Conservation (phyloP, 23 red algal species). For the Gracilaria caudata region DNA sequence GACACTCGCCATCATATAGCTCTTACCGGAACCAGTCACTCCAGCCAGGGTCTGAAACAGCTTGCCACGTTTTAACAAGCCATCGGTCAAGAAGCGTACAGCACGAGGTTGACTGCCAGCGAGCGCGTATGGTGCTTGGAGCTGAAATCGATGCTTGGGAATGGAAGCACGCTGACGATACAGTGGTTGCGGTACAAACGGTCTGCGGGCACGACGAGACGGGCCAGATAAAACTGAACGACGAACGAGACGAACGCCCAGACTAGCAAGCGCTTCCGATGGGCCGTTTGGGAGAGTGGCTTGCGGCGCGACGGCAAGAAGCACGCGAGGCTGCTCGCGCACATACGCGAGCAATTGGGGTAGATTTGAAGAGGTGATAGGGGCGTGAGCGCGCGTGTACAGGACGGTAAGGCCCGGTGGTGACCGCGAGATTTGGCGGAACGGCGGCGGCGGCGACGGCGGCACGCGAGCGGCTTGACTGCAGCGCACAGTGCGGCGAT, state of each 20-base stretch:
- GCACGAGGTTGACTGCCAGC: conserved; percentile 82
- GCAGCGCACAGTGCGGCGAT: not conserved
- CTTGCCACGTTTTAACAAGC: conserved; percentile 12
- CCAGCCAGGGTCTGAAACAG: conserved; percentile 82
- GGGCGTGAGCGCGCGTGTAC: not conserved
- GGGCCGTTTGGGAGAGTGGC: conserved; percentile 3
- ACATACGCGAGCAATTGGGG: conserved; percentile 14
- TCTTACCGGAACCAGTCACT: conserved; percentile 88
- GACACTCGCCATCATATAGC: conserved; percentile 86
- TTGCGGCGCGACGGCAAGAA: conserved; percentile 18
- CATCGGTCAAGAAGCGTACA: conserved; percentile 48
- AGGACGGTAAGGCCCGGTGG: conserved; percentile 15
- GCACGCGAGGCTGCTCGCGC: conserved; percentile 19
- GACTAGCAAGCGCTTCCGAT: not conserved
- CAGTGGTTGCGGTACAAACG: not conserved
- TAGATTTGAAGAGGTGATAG: conserved; percentile 14
- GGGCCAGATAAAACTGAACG: conserved; percentile 21
- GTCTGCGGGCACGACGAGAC: not conserved
- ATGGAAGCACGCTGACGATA: not conserved
- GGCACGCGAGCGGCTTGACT: not conserved
- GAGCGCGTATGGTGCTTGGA: conserved; percentile 58
- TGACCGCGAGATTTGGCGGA: not conserved
- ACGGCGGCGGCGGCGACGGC: not conserved
- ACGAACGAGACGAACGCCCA: conserved; percentile 31
- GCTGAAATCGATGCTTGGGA: conserved; percentile 33